Evolutionary conservation across 2,329 filamentous ascomycete species (phyloP), one percentile per base, ranked within the genome.

Genomic region (Plenodomus biglobosus): DNA sequence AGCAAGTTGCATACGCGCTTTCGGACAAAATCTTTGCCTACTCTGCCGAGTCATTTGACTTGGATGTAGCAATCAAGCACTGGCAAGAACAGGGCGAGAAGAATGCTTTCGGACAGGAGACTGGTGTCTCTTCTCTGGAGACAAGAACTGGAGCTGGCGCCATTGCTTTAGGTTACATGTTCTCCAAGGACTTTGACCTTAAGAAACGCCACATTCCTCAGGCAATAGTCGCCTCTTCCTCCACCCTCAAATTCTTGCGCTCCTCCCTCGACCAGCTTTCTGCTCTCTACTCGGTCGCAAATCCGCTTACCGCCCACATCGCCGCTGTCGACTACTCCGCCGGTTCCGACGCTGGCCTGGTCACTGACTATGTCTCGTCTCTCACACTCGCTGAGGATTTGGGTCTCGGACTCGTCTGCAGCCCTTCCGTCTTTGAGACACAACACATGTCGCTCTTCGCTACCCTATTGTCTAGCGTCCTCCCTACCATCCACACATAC

Each of bases 1-100:
- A 99, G 78, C 94, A 99, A 75, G 87, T 97, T 57, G 90, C 92
- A 52, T 99, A 96, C 76, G 84, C 89, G 56, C 81, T 99, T 53
- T 97, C 92, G 47, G 92, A 97, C 79, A 96, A 95, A 80, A 85
- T 97, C 76, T 99, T 96, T 78, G 88, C 92, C 47, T 97, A 95
- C 79, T 97, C 92, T 2, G 90, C 92, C 21, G 89, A 95, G 66
- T 88, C 90, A 13, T 97, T 96, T 67, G 89, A 95, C 69, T 82
- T 99, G 56, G 92, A 97, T 71, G 74, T 86, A 53, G 90, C 92
- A 39, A 85, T 89, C 44, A 88, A 86, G 72, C 75, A 84, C 59
- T 99, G 94, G 94, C 80, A 84, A 41, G 73, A 76, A 21, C 76
- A 83, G 54, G 78, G 82, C 53, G 86, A 90, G 68, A 78, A 80